A percentile compares a stretch with the other conserved stretches of the same genome.
Evolutionary conservation across 805 yeast genomes (phyloP).

Genomic region (Yamadazyma paraphyllophila): DNA sequence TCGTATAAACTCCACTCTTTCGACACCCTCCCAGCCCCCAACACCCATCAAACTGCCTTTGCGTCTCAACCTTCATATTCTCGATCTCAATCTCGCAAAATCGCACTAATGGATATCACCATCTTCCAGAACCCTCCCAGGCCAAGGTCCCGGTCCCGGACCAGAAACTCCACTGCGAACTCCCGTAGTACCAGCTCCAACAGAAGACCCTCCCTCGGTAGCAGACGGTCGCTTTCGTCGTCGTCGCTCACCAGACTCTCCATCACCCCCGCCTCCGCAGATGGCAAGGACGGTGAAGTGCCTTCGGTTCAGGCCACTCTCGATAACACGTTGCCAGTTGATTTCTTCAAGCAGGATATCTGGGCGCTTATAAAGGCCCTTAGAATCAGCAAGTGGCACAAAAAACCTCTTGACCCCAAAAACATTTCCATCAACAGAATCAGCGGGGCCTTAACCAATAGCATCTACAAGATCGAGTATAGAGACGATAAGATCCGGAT

Average conservation of each 20-base stretch:
- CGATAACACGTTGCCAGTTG: slow-evolving; percentile 78
- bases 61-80: not conserved
- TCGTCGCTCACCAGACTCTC: slow-evolving; percentile 28
- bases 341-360: slow-evolving; percentile 81
- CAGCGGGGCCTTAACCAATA: slow-evolving; percentile 91
- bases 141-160: slow-evolving; percentile 23
- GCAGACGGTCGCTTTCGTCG: slow-evolving; percentile 36
- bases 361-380: slow-evolving; percentile 61
- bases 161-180: slow-evolving; percentile 32
- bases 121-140: slow-evolving; percentile 5
- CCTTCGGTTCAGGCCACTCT: slow-evolving; percentile 56
- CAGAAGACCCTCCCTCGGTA: slow-evolving; percentile 33
- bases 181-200: slow-evolving; percentile 34
- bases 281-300: slow-evolving; percentile 26
- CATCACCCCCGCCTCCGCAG: slow-evolving; percentile 26
- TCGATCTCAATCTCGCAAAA: not conserved
- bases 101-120: slow-evolving; percentile 16
- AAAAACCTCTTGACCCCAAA: slow-evolving; percentile 40
- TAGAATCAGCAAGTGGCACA: slow-evolving; percentile 77
- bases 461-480: slow-evolving; percentile 75
- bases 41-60: too few relatives aligned
- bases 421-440: slow-evolving; percentile 61
- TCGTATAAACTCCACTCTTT: too few relatives aligned
- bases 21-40: too few relatives aligned
- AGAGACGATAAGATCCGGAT: slow-evolving; percentile 35